Conservation (phyloP, 352 stramenopile species). For the Pythium apleroticum region DNA sequence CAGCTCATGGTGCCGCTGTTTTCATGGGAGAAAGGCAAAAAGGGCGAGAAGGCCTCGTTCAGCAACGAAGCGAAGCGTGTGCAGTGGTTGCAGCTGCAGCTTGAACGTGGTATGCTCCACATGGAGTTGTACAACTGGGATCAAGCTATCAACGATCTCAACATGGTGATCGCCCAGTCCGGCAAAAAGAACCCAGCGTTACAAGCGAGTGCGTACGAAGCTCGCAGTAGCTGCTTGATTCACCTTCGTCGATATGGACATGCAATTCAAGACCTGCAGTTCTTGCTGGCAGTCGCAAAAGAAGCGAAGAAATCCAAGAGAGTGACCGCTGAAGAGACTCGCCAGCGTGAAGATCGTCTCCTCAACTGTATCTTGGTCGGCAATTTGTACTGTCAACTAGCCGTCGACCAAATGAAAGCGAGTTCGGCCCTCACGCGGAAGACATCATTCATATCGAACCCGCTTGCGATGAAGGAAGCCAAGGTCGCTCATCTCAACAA, state of each 20-base stretch:
- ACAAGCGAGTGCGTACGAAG: slow-evolving; percentile 32
- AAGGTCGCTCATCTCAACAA: slow-evolving; percentile 30
- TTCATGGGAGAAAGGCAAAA: slow-evolving; percentile 38
- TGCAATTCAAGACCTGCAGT: slow-evolving; percentile 53
- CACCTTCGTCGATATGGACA: slow-evolving; percentile 36
- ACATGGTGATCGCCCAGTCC: slow-evolving; percentile 39
- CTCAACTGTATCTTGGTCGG: slow-evolving; percentile 47
- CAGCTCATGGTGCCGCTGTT: slow-evolving; percentile 38
- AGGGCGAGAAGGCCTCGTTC: slow-evolving; percentile 32
- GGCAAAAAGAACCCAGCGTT: slow-evolving; percentile 34
- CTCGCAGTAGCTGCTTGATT: slow-evolving; percentile 38
- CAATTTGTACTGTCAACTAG: slow-evolving; percentile 60
- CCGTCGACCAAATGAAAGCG: slow-evolving; percentile 44
- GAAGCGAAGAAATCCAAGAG: slow-evolving; percentile 21
- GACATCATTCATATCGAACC: slow-evolving; percentile 26
- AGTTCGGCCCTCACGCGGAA: slow-evolving; percentile 32
- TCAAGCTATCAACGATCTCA: slow-evolving; percentile 42
- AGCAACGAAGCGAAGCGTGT: slow-evolving; percentile 36
- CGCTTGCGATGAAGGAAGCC: slow-evolving; percentile 26
- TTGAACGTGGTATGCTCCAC: slow-evolving; percentile 38
- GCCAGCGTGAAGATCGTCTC: slow-evolving; percentile 27
- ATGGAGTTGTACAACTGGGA: slow-evolving; percentile 46
- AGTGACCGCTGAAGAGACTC: slow-evolving; percentile 5
- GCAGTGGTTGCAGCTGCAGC: slow-evolving; percentile 49
- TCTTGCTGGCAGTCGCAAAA: slow-evolving; percentile 26